phyloP scores from a whole-genome alignment of 371 early-diverging fungal species.

The Mucor circinelloides region DNA sequence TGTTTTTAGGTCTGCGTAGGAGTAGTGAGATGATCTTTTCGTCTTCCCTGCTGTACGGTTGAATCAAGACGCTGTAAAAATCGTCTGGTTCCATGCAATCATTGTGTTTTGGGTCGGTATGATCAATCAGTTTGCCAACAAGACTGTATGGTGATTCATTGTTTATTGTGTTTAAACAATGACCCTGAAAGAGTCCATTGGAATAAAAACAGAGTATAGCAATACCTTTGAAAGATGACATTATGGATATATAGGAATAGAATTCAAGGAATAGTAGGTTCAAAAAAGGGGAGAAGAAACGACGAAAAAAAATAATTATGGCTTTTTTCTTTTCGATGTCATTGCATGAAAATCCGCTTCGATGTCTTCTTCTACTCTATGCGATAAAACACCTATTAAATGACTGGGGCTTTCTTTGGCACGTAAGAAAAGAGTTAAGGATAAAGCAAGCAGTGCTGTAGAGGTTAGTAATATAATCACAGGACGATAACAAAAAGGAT shows the following conservation, averaged over 20 bases:
- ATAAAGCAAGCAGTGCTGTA: not conserved
- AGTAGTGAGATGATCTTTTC: not conserved
- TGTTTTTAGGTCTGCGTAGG: constrained; percentile 14
- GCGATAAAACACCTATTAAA: constrained; percentile 4
- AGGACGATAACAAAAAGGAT: constrained; percentile 16
- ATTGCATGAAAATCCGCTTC: constrained; percentile 25
- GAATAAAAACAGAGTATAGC: constrained; percentile 25
- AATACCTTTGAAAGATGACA: constrained; percentile 17
- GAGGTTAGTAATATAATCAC: not conserved
- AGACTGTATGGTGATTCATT: constrained; percentile 13
- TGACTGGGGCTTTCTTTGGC: constrained; percentile 10
- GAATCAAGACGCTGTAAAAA: constrained; percentile 18
- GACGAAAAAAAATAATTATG: not conserved
- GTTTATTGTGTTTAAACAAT: constrained; percentile 2
- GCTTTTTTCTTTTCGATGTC: constrained; percentile 8
- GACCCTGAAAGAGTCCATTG: constrained; percentile 17
- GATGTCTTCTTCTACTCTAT: constrained; percentile 8
- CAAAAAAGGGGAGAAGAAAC: not conserved
- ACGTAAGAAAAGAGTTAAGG: constrained; percentile 16
- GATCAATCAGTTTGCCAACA: constrained; percentile 14
- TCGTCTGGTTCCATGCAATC: constrained; percentile 29
- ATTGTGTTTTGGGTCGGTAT: constrained; percentile 21
- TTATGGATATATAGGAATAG: not conserved
- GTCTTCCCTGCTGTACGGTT: not conserved
- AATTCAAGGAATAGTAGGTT: not conserved